Conservation (phyloP, 306 rosid species). For the Malus sylvestris region DNA sequence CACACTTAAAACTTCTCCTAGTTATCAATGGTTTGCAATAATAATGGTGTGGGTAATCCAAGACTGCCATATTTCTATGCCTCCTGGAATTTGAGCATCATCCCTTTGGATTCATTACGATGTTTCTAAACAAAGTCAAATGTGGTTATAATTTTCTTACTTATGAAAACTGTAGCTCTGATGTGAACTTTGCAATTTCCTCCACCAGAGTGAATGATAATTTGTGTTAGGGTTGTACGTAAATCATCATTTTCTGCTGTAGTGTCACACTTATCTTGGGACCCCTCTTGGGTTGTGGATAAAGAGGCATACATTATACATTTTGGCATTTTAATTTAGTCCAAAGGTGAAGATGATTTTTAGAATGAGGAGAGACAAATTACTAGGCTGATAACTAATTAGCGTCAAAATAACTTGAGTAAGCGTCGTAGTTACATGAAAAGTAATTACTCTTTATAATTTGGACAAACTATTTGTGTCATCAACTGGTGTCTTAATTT, state of each 20-base stretch:
- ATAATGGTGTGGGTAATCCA: constrained; percentile 34
- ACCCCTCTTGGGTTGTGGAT: constrained; percentile 22
- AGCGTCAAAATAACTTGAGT: too few species aligned
- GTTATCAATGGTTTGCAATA: constrained; percentile 31
- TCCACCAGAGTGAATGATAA: constrained; percentile 25
- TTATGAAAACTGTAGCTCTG: constrained; percentile 33
- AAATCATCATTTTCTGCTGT: neutral
- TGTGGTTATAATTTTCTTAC: constrained; percentile 9
- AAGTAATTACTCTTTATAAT: neutral
- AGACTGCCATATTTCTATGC: constrained; percentile 37
- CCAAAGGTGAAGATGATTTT: constrained; percentile 20
- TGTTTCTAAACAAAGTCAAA: constrained; percentile 52
- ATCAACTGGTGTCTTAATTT: neutral
- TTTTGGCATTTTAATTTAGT: constrained; percentile 8
- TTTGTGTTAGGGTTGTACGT: constrained; percentile 24
- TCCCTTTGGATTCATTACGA: constrained; percentile 50
- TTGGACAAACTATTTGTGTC: neutral
- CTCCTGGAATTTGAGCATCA: constrained; percentile 44
- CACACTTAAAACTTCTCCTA: neutral
- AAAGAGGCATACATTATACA: constrained; percentile 1
- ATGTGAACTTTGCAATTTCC: constrained; percentile 41
- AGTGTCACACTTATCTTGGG: neutral
- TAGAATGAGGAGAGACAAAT: too few species aligned
- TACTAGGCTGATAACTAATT: too few species aligned
- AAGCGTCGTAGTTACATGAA: too few species aligned